Base-by-base conservation (phyloP, 73 alveolate species). In the Tetrahymena thermophila region DNA sequence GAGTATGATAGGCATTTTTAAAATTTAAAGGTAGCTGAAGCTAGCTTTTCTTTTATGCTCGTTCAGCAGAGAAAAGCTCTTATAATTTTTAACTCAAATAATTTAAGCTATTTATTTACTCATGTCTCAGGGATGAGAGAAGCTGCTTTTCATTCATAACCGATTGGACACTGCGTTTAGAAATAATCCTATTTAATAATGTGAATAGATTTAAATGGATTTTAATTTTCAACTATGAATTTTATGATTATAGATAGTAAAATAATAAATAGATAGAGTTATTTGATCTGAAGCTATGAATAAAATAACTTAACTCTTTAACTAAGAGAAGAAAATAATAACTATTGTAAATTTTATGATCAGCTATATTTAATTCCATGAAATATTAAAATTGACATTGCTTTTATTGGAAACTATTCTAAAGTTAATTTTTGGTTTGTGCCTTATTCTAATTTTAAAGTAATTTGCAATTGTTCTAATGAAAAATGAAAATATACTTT, bases 121-220 rank as follows among this genome's bases (percentile, higher is more conserved):
- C 95, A 94, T 97, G 99, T 94, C 96, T 96, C 16, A 97, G 50
- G 56, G 93, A 85, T 10, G 97, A 93, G 94, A 97, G 96, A 50
- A 97, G 93, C 56, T 93, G 56, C 83, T 95, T 95, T 96, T 97
- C 99, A 44, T 97, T 96, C 94, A 96, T 94, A 58, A 97, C 96
- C 19, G 98, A 95, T 42, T 95, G 96, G 35, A 96, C 98, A 95
- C 99, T 97, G 85, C 96, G 95, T 94, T 97, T 97, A 94, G 95
- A 97, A 16, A 97, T 95, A 21, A 97, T 96, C 94, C 89, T 71
- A 71, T 28, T 71, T 15, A 7, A 71, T 19, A 19, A 71, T 7
- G 0, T n/a, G 31, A 71, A 71, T 71, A 71, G 15, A 71, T 71
- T n/a, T 25, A 71, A 34, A 10, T 5, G 0, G 17, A 25, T 19